These are phyloP conservation scores for Cutaneotrichosporon sp. DNA, from an alignment of 1,284 basidiomycete genomes.

Conservation along the genomic window DNA sequence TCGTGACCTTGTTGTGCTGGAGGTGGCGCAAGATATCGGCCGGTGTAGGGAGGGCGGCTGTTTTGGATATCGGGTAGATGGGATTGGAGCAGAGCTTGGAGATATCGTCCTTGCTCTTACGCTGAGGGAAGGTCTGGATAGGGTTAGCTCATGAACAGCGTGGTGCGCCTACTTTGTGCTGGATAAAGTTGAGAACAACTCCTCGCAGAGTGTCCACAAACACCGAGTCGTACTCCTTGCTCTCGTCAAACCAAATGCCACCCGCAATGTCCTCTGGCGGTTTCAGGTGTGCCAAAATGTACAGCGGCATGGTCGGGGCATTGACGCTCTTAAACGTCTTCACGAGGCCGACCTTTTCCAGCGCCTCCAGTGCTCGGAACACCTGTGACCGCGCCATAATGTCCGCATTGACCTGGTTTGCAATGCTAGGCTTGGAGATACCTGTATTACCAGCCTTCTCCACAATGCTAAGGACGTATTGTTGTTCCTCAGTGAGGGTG, in stretches of 20 bases:
- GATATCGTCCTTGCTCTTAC: conserved; percentile 18
- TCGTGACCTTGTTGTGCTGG: conserved; percentile 28
- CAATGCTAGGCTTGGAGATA: conserved; percentile 21
- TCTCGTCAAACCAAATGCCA: conserved; percentile 46
- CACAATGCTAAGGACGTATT: conserved; percentile 28
- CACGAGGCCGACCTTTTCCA: conserved; percentile 40
- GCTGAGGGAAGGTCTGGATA: conserved; percentile 29
- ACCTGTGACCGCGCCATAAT: conserved; percentile 30
- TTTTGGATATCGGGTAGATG: conserved; percentile 34
- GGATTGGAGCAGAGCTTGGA: conserved; percentile 20
- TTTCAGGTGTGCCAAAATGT: conserved; percentile 34
- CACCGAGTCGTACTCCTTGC: conserved; percentile 42
- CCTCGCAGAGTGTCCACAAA: conserved; percentile 38
- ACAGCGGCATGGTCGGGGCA: conserved; percentile 40
- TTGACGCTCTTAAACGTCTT: conserved; percentile 45
- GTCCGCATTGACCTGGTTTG: conserved; percentile 30
- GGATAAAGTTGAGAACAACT: conserved; percentile 29
- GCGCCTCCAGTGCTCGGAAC: conserved; percentile 33
- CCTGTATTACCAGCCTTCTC: conserved; percentile 23
- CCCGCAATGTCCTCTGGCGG: conserved; percentile 45
- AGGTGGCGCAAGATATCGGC: conserved; percentile 30
- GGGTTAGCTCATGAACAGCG: background rate
- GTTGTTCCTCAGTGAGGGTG: conserved; percentile 37
- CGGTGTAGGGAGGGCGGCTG: conserved; percentile 31
- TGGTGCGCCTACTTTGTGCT: conserved; percentile 27